Base-by-base conservation (phyloP, 345 rosid species). In the Balakata baccata region DNA sequence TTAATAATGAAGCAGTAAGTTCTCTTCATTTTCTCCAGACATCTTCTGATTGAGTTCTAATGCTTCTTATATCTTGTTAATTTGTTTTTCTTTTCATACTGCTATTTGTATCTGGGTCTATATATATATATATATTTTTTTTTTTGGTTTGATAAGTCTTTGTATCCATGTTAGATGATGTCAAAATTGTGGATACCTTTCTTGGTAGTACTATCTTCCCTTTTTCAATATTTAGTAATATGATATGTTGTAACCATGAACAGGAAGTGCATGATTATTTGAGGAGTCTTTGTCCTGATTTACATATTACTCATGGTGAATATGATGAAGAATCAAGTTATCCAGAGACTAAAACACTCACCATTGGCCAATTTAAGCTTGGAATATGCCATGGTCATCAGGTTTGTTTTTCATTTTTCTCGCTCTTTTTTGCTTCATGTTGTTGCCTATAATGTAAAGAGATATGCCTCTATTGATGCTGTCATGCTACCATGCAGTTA, bases 381-480 rank as follows among this genome's bases (percentile, higher is more conserved):
- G 98, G 98, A 61, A 76, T 94, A 11, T 94, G 97, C 81, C 98
- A 94, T 13, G 98, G 97, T 54, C 98, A 92, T 78, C 97, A 94
- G 98, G 98, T 92, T 75, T 61, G 61, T 49, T 75, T 53, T 25
- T 66, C 60, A 54, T 66, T 74, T 2, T 2, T 18, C 57, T 56
- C 6, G 25, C 57, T 34, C 43, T 20, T 34, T 22, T 6, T 49
- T 51, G 12, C 49, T 63, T 72, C 18, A 17, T 29, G 46, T 37
- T 6, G 37, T 50, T 20, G 34, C 29, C 69, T 63, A 29, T 9
- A 45, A 25, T 70, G 11, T 41, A 45, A n/a, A 8, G n/a, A 63
- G 8, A 51, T 63, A 17, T 37, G 9, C 68, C 37, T 72, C 9
- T 17, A 11, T 14, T 43, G 14, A 49, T 57, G 37, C 38, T 2